These are phyloP conservation scores for Catenaria anguillulae DNA, from an alignment of 371 early-diverging fungal genomes.

Conservation along the genomic window DNA sequence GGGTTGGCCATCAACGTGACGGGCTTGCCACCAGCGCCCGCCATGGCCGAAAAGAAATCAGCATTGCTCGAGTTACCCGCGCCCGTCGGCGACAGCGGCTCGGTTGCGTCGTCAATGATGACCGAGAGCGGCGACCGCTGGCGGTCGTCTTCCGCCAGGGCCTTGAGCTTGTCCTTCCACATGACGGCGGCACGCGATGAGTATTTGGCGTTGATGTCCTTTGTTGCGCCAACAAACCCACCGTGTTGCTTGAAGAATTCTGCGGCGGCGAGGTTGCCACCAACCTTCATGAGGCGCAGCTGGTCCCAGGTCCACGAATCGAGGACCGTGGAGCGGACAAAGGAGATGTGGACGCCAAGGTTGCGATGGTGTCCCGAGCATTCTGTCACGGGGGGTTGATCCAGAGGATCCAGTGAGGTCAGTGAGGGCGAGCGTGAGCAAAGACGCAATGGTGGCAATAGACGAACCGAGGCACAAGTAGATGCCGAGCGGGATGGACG, in stretches of 20 bases:
- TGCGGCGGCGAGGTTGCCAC: constrained; percentile 49
- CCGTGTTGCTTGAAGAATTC: constrained; percentile 66
- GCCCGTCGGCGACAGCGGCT: too few species aligned
- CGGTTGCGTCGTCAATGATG: constrained; percentile 2
- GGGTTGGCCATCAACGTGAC: not conserved
- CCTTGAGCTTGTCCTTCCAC: constrained; percentile 67
- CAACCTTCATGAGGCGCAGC: constrained; percentile 80
- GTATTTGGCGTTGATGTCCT: constrained; percentile 73
- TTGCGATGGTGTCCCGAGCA: constrained; percentile 47
- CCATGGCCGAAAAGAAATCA: not conserved
- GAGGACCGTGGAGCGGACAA: constrained; percentile 56
- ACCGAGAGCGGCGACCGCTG: constrained; percentile 1
- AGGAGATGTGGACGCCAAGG: constrained; percentile 90
- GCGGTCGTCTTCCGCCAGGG: constrained; percentile 65
- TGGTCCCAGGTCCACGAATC: constrained; percentile 64
- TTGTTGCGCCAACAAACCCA: constrained; percentile 23
- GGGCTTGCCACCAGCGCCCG: not conserved
- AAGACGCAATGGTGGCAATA: constrained; percentile 33
- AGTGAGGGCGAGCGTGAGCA: constrained; percentile 15
- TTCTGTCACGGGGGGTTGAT: not conserved
- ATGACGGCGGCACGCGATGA: constrained; percentile 53
- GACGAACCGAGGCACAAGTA: constrained; percentile 98
- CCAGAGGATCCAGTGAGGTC: not conserved
- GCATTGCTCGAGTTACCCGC: not conserved
- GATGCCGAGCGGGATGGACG: constrained; percentile 88